These are phyloP conservation scores for Lentinula detonsa DNA, from an alignment of 768 basidiomycete species.

Conservation along the genomic window DNA sequence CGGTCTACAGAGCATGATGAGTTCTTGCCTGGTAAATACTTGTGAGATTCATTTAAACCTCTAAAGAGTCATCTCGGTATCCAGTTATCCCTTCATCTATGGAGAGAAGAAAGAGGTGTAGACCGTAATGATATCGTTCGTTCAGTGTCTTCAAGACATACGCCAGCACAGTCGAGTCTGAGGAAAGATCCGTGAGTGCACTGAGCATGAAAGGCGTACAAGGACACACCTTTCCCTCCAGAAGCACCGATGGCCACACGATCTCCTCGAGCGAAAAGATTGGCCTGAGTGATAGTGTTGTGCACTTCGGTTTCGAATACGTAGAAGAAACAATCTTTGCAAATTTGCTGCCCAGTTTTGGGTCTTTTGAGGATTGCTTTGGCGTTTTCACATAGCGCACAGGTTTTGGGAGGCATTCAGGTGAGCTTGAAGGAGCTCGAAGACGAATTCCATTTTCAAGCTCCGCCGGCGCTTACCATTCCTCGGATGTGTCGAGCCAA, in stretches of 20 bases:
- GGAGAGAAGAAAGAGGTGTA: conserved; percentile 87
- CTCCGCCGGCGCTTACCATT: too few relatives aligned
- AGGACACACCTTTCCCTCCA: conserved; percentile 83
- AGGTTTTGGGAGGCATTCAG: conserved; percentile 74
- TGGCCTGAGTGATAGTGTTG: conserved; percentile 82
- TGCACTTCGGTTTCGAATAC: conserved; percentile 99
- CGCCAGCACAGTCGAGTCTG: conserved; percentile 97
- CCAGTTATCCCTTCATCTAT: conserved; percentile 99
- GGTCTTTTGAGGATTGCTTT: conserved; percentile 90
- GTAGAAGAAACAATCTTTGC: conserved; percentile 92
- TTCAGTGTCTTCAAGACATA: conserved; percentile 96
- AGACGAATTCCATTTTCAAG: too few relatives aligned
- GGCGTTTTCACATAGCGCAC: conserved; percentile 67
- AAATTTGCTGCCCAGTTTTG: conserved; percentile 97
- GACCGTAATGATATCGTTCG: conserved; percentile 87
- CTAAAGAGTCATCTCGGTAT: conserved; percentile 94
- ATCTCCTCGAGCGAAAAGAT: conserved; percentile 84
- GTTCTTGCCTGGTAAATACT: not conserved
- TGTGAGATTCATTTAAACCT: conserved; percentile 41
- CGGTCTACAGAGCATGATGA: conserved; percentile 55
- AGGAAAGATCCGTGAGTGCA: not conserved
- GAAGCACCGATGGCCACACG: conserved; percentile 96
- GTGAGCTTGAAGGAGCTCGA: not conserved
- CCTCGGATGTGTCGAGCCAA: too few relatives aligned
- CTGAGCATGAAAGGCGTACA: not conserved